phyloP scores from a whole-genome alignment of 306 rosid species.

The Dalbergia oliveri region DNA sequence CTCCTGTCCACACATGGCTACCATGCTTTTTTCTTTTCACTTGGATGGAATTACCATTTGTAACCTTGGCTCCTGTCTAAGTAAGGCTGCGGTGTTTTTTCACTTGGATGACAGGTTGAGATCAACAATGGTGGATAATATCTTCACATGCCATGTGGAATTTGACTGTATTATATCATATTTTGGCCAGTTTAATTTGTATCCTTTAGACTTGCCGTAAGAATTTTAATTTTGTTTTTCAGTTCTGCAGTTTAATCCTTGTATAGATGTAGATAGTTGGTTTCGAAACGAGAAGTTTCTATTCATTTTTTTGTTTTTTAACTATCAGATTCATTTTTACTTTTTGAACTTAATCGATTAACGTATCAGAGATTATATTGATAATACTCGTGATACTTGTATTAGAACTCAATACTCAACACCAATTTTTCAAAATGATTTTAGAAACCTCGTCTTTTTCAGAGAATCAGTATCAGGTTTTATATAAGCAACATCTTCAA shows the following conservation, averaged over 20 bases:
- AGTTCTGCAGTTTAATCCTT: conserved; percentile 32
- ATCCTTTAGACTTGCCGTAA: not conserved
- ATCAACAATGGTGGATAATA: conserved; percentile 32
- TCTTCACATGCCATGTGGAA: conserved; percentile 26
- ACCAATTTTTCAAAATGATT: no score
- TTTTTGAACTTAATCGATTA: no score
- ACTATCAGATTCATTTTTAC: no score
- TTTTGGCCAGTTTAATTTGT: conserved; percentile 3
- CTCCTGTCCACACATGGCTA: conserved; percentile 7
- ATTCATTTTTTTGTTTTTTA: no score
- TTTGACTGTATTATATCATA: conserved; percentile 28
- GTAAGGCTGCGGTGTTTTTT: conserved; percentile 27
- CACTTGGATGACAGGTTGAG: conserved; percentile 19
- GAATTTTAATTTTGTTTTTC: conserved; percentile 19
- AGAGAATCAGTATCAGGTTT: no score
- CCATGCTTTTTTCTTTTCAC: not conserved
- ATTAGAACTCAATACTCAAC: no score
- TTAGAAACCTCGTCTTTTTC: no score
- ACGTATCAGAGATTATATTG: no score
- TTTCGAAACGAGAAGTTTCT: no score
- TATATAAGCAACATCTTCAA: no score
- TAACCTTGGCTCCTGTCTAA: not conserved
- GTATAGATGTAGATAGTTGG: conserved; percentile 39
- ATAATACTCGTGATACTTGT: no score
- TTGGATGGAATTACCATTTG: conserved; percentile 16